Conservation (phyloP, 2,329 filamentous ascomycete genomes). For the Penicillium janthinellum region DNA sequence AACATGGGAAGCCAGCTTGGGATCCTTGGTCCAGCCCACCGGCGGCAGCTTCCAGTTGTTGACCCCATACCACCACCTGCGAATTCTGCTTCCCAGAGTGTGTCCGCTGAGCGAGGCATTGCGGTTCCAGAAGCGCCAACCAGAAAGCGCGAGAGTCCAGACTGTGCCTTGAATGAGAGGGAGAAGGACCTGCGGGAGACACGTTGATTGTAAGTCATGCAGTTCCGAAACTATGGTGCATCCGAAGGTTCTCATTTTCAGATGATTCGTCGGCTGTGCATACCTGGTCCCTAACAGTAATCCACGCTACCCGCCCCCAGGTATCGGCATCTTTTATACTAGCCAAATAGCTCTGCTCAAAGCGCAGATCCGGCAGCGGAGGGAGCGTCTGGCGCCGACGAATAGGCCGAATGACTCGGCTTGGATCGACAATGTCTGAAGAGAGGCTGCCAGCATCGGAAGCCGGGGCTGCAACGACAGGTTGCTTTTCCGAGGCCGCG, state of each 20-base stretch:
- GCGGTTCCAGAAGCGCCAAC: constrained; percentile 89
- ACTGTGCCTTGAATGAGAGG: constrained; percentile 83
- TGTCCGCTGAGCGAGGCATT: constrained; percentile 75
- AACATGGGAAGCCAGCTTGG: constrained; percentile 42
- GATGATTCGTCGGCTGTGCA: constrained; percentile 1
- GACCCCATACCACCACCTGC: constrained; percentile 93
- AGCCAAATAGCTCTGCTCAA: constrained; percentile 96
- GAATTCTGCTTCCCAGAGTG: constrained; percentile 72
- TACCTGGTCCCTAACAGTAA: constrained; percentile 89
- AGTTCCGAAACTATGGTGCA: not conserved
- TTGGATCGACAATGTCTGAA: constrained; percentile 50
- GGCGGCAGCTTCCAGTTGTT: constrained; percentile 82
- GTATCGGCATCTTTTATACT: constrained; percentile 79
- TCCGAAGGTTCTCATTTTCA: not conserved
- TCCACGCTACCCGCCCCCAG: constrained; percentile 77
- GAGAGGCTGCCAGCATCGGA: constrained; percentile 49
- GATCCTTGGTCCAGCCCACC: constrained; percentile 27
- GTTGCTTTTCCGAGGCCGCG: constrained; percentile 66
- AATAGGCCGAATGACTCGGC: constrained; percentile 38
- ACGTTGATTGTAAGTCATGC: constrained; percentile 6
- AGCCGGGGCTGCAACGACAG: constrained; percentile 56
- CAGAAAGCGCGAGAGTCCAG: constrained; percentile 82
- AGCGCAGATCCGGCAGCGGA: constrained; percentile 77
- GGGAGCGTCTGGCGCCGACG: constrained; percentile 60
- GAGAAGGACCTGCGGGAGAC: constrained; percentile 69